These are phyloP conservation scores for Verticillium isaacii DNA, from an alignment of 2,329 filamentous ascomycete genomes.

Conservation along the genomic window DNA sequence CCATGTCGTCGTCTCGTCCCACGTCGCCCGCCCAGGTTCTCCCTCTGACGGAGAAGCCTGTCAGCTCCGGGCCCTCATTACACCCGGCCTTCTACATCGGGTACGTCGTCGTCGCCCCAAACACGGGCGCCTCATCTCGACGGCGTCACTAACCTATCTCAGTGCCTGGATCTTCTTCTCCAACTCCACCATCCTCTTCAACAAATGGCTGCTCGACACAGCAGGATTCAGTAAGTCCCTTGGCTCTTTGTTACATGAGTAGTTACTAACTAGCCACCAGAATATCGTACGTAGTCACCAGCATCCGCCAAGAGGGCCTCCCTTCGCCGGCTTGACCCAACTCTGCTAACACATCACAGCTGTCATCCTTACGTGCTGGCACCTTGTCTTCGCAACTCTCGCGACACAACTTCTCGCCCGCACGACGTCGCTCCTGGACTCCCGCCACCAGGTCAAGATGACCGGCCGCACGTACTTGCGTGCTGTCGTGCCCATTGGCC, in stretches of 20 bases:
- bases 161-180: constrained; percentile 80
- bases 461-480: constrained; percentile 55
- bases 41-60: constrained; percentile 14
- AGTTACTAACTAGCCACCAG: constrained; percentile 16
- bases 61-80: constrained; percentile 8
- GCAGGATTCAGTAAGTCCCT: constrained; percentile 64
- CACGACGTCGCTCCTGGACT: constrained; percentile 59
- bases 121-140: too few relatives aligned
- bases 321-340: not conserved
- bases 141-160: constrained; percentile 1
- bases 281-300: constrained; percentile 35
- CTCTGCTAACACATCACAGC: constrained; percentile 23
- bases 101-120: constrained; percentile 16
- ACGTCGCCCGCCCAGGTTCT: not conserved
- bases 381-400: constrained; percentile 60
- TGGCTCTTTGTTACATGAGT: not conserved
- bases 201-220: constrained; percentile 81
- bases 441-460: constrained; percentile 57
- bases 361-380: constrained; percentile 62
- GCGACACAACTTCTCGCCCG: constrained; percentile 63
- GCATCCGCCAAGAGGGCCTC: not conserved
- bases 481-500: constrained; percentile 61
- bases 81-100: constrained; percentile 25
- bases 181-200: constrained; percentile 83
- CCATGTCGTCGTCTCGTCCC: not conserved